Evolutionary conservation across 2,329 filamentous ascomycete species (phyloP), one percentile per base, ranked within the genome.

Genomic region (Cordyceps tenuipes): DNA sequence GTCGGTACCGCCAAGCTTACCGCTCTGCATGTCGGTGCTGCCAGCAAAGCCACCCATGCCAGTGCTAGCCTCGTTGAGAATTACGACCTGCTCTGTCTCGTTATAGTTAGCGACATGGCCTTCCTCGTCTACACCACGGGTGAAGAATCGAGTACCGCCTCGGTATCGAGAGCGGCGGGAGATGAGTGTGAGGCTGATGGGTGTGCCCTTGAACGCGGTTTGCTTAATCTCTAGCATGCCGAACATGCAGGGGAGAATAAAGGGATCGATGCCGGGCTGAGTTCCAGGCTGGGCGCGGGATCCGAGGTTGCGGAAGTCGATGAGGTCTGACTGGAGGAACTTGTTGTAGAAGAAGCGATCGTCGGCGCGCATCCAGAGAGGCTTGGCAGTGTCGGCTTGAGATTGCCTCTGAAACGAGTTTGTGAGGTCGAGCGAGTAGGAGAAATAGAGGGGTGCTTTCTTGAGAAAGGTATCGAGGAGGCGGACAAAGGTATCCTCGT

Each of bases 271-370:
- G 12, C 82, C 88, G 4, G 88, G 81, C 68, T 96, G 91, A 29
- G 87, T 80, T 0, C 86, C 87, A 26, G 80, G 79, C 58, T 88
- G 83, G 59, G 84, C 82, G 63, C 88, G 77, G 46, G 81, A 82
- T 49, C 84, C 84, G 41, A 69, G 74, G 44, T 79, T 83, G 63
- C 93, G 86, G 71, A 96, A 96, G 71, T 96, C 86, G 68, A 97
- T 96, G 61, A 99, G 76, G 69, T 97, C 91, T 8, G 89, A 88
- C 72, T 93, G 90, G 53, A 97, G 82, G 73, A 96, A 95, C 64
- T 88, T 87, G 75, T 99, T 99, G 91, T 93, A 99, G 79, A 97
- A 99, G 80, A 99, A 99, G 64, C 94, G 90, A 71, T 97, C 92
- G 73, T 99, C 94, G 64, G 93, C 88, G 66, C 91, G 82, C 79